These are phyloP conservation scores for Ailanthus altissimus DNA, from an alignment of 345 rosid species.

Conservation along the genomic window DNA sequence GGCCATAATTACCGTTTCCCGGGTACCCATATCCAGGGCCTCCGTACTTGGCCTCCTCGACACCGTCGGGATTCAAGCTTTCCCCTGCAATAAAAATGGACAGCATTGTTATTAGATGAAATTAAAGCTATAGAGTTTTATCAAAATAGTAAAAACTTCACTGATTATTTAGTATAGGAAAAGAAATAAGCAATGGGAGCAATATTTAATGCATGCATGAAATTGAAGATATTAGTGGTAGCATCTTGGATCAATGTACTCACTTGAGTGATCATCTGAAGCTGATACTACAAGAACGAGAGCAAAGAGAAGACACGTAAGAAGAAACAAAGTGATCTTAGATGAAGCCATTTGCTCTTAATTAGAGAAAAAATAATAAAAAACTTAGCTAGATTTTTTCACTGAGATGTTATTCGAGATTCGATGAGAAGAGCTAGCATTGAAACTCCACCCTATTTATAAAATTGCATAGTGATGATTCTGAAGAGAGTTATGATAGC, in stretches of 20 bases:
- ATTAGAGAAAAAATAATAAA: too few relatives aligned
- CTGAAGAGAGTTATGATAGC: background rate
- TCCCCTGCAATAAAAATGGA: background rate
- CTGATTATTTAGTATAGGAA: too few relatives aligned
- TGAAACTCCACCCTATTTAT: background rate
- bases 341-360: slow-evolving; percentile 8
- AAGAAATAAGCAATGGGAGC: too few relatives aligned
- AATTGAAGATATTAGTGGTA: too few relatives aligned
- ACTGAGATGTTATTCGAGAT: background rate
- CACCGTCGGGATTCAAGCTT: background rate
- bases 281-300: slow-evolving; percentile 3
- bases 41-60: background rate
- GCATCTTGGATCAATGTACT: background rate
- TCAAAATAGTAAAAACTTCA: too few relatives aligned
- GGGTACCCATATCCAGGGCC: background rate
- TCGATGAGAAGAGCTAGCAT: background rate
- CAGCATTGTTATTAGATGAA: background rate
- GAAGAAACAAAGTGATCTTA: background rate
- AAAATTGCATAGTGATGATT: background rate
- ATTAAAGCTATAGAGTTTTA: too few relatives aligned
- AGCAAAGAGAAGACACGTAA: background rate
- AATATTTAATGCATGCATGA: too few relatives aligned
- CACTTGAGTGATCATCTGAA: background rate
- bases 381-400: background rate
- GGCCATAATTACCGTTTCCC: background rate